phyloP scores from a whole-genome alignment of 1,139 yeast species.

The Zygosaccharomyces sapae region DNA sequence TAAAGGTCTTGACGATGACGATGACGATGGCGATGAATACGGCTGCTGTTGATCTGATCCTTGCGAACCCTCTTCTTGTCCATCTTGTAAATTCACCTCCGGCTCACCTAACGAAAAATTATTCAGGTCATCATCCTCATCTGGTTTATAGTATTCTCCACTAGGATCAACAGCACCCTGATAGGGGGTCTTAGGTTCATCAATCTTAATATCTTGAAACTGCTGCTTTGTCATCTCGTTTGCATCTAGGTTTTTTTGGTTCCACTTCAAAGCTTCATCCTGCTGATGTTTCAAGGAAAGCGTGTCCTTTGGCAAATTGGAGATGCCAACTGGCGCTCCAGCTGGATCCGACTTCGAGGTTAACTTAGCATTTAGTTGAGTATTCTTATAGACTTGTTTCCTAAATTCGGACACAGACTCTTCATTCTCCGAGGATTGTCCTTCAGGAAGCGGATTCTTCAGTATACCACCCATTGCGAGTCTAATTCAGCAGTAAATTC shows the following conservation, averaged over 20 bases:
- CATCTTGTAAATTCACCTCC: slow-evolving; percentile 33
- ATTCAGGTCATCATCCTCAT: slow-evolving; percentile 55
- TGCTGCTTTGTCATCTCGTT: slow-evolving; percentile 48
- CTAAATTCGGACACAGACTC: slow-evolving; percentile 46
- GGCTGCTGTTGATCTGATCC: slow-evolving; percentile 18
- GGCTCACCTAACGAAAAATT: slow-evolving; percentile 56
- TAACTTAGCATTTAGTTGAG: slow-evolving; percentile 43
- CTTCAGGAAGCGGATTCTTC: slow-evolving; percentile 37
- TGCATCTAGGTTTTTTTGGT: slow-evolving; percentile 58
- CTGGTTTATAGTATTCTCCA: slow-evolving; percentile 76
- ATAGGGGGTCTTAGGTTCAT: slow-evolving; percentile 96
- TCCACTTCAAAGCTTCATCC: slow-evolving; percentile 59
- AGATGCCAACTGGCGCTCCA: slow-evolving; percentile 16
- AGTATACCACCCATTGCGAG: slow-evolving; percentile 42
- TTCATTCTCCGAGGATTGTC: slow-evolving; percentile 22
- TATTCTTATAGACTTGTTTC: slow-evolving; percentile 46
- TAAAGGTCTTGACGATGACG: slow-evolving; percentile 17
- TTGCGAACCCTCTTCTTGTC: slow-evolving; percentile 26
- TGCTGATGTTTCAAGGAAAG: slow-evolving; percentile 28
- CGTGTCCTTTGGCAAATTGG: slow-evolving; percentile 31
- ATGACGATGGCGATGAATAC: not conserved
- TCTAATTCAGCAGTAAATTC: not conserved
- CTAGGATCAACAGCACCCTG: slow-evolving; percentile 88
- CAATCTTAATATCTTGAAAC: slow-evolving; percentile 49
- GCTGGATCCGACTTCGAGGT: slow-evolving; percentile 19